These are phyloP conservation scores for Coemansia sp. DNA, from an alignment of 192 early-diverging fungal genomes.

Conservation along the genomic window DNA sequence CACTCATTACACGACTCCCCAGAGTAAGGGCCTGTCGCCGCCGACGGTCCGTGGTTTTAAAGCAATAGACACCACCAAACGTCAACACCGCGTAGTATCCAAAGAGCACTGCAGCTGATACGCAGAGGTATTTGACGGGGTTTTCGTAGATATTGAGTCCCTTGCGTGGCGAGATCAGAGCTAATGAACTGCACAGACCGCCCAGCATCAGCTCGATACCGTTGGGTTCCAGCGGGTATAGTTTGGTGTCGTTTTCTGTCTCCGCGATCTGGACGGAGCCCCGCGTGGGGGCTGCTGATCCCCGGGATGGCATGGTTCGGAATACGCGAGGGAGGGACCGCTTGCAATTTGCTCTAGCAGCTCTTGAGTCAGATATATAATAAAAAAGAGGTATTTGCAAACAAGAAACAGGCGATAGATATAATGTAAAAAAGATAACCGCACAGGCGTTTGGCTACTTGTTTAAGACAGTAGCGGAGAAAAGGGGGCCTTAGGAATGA, in stretches of 20 bases:
- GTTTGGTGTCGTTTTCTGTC: slow-evolving; percentile 16
- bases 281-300: too few relatives aligned
- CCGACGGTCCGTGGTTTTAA: slow-evolving; percentile 3
- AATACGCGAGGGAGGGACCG: too few relatives aligned
- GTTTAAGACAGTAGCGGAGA: too few relatives aligned
- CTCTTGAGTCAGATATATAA: background rate
- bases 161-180: slow-evolving; percentile 36
- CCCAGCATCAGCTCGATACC: slow-evolving; percentile 41
- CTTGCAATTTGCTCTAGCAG: too few relatives aligned
- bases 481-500: too few relatives aligned
- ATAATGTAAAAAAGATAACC: background rate
- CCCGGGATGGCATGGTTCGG: too few relatives aligned
- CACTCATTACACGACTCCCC: slow-evolving; percentile 1
- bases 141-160: slow-evolving; percentile 34
- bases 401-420: background rate
- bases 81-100: slow-evolving; percentile 37
- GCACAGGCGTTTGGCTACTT: too few relatives aligned
- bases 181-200: slow-evolving; percentile 30
- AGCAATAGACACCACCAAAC: slow-evolving; percentile 46
- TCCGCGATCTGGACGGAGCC: too few relatives aligned
- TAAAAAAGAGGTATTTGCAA: background rate
- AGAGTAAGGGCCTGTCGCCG: slow-evolving; percentile 1
- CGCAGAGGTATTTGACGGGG: slow-evolving; percentile 25
- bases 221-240: slow-evolving; percentile 42
- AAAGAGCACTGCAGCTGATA: slow-evolving; percentile 22